Evolutionary conservation across 371 early-diverging fungal species (phyloP).

Genomic region (Apophysomyces trapeziformis): DNA sequence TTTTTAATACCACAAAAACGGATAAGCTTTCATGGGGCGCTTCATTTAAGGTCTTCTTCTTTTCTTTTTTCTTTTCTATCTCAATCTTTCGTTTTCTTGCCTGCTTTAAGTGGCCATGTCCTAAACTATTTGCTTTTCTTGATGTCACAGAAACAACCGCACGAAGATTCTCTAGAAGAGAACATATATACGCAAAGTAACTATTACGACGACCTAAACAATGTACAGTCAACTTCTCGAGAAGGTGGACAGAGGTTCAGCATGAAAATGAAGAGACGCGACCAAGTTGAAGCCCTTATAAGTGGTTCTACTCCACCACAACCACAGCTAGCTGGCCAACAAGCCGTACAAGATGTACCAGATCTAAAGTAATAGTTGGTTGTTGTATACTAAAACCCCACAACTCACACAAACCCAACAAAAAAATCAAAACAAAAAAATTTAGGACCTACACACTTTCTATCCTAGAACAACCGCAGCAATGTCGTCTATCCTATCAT

Average conservation of each 20-base stretch:
- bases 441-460: conserved; percentile 23
- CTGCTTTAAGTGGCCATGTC: not conserved
- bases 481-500: conserved; percentile 72
- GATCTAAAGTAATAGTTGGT: not conserved
- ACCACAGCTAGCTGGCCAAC: not conserved
- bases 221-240: not conserved
- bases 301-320: not conserved
- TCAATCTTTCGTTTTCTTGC: not conserved
- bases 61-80: not conserved
- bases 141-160: conserved; percentile 4
- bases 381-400: not conserved
- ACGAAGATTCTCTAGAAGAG: not conserved
- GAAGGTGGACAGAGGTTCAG: not conserved
- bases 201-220: not conserved
- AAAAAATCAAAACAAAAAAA: not conserved
- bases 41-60: not conserved
- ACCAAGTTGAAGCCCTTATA: conserved; percentile 15
- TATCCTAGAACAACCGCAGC: conserved; percentile 69
- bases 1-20: not conserved
- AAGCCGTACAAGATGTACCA: not conserved
- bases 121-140: not conserved
- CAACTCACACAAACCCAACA: too few species aligned
- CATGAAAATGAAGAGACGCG: conserved; percentile 17
- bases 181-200: not conserved
- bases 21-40: conserved; percentile 10